Conservation (phyloP, 2,329 filamentous ascomycete genomes). For the Aspergillus versicolor region DNA sequence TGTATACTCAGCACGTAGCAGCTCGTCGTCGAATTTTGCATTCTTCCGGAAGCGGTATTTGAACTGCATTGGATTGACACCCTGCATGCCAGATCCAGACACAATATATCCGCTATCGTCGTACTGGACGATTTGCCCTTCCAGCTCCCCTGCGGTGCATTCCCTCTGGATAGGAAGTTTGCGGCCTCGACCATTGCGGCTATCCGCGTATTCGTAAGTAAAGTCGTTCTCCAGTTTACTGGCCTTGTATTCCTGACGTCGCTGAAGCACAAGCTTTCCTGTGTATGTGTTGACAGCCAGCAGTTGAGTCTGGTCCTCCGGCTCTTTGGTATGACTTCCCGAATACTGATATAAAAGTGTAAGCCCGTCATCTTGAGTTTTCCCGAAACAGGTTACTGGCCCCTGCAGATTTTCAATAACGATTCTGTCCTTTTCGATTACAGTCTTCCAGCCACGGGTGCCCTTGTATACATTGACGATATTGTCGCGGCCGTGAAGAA, state of each 20-base stretch:
- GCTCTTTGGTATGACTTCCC: conserved; percentile 45
- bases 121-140: conserved; percentile 50
- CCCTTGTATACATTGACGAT: conserved; percentile 25
- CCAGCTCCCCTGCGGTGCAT: conserved; percentile 47
- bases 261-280: conserved; percentile 43
- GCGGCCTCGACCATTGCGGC: conserved; percentile 17
- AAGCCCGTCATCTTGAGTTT: conserved; percentile 32
- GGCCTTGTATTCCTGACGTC: conserved; percentile 46
- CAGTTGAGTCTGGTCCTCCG: conserved; percentile 39
- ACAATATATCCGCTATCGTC: conserved; percentile 53
- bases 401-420: conserved; percentile 48
- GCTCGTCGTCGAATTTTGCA: conserved; percentile 53
- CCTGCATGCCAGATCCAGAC: conserved; percentile 52
- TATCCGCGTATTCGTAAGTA: conserved; percentile 43
- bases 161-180: conserved; percentile 46
- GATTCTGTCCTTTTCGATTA: conserved; percentile 46
- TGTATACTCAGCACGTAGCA: conserved; percentile 54
- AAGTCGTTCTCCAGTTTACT: conserved; percentile 45
- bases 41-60: conserved; percentile 55
- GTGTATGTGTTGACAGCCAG: conserved; percentile 49
- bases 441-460: conserved; percentile 41
- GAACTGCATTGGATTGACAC: conserved; percentile 52
- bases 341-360: conserved; percentile 40
- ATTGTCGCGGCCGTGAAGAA: conserved; percentile 50
- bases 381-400: conserved; percentile 49